Evolutionary conservation across 1,284 basidiomycete genomes (phyloP), one percentile per base, ranked within the genome.

Genomic region (Amylostereum areolatum): DNA sequence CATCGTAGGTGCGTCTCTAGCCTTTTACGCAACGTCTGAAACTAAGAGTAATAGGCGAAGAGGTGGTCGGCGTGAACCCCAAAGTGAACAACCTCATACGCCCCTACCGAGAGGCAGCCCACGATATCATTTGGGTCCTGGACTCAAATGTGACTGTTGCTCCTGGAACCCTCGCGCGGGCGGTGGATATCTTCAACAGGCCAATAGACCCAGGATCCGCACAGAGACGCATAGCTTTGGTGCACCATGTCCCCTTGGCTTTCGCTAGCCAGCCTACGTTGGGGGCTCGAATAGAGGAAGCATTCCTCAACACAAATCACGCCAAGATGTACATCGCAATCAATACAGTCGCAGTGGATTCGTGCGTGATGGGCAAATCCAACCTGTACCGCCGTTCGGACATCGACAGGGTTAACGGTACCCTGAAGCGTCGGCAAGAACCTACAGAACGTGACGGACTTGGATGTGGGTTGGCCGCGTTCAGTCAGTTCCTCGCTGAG

Each of bases 281-380:
- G 52, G 97, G 95, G 0, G 87, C 93, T 11, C 76, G 83, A 51
- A 77, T 99, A 34, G 97, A 99, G 68, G 88, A 92, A 52, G 92
- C 91, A 1, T 99, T 97, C 64, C 72, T 99, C 45, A 97, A 96
- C 64, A 96, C 93, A 4, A 97, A 93, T 47, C 97, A 99, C 62
- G 96, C 96, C 11, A 98, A 97, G 67, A 99, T 99, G 96, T 99
- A 99, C 62, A 77, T 98, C 47, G 94, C 94, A 7, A 92, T 99
- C 66, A 97, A 97, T 67, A 75, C 83, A 0, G 71, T 89, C 43
- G 86, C 85, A 4, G 70, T 97, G 50, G 97, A 97, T 47, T 96
- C 92, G 0, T 99, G 97, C 65, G 92, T 99, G 10, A 89, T 98
- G 57, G 97, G 97, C 56, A 99, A 99, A 70, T 95, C 92, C 49